phyloP scores from a whole-genome alignment of 768 basidiomycete genomes.

The Fomitopsis serialis region DNA sequence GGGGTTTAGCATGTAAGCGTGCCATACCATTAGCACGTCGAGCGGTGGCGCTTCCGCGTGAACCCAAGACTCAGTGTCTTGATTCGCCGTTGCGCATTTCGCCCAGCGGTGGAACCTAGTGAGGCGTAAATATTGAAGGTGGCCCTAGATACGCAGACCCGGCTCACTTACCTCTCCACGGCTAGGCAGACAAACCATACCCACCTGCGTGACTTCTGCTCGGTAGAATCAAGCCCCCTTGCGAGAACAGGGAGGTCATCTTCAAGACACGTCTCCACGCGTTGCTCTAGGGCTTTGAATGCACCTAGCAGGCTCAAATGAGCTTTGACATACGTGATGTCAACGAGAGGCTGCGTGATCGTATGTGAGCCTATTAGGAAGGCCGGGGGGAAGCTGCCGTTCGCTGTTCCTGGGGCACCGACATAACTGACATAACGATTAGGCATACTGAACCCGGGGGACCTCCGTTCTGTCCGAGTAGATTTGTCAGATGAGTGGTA shows the following conservation, averaged over 20 bases:
- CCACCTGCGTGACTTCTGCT: conserved; percentile 24
- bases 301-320: conserved; percentile 30
- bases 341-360: conserved; percentile 18
- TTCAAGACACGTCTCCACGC: conserved; percentile 25
- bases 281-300: conserved; percentile 25
- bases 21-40: conserved; percentile 40
- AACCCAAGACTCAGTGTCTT: conserved; percentile 23
- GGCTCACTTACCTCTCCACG: conserved; percentile 27
- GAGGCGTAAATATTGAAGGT: too few species aligned
- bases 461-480: too few species aligned
- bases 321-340: conserved; percentile 24
- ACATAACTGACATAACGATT: too few species aligned
- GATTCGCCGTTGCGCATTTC: conserved; percentile 10
- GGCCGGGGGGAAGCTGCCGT: too few species aligned
- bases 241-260: conserved; percentile 21
- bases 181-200: conserved; percentile 35
- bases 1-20: conserved; percentile 36
- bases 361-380: too few species aligned
- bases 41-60: conserved; percentile 26
- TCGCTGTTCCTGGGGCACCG: too few species aligned
- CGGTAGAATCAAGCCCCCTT: conserved; percentile 16
- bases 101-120: conserved; percentile 34
- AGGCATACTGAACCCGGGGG: too few species aligned
- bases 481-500: too few species aligned
- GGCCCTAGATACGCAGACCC: too few species aligned